phyloP scores from a whole-genome alignment of 371 early-diverging fungal genomes.

The Apophysomyces sp. region DNA sequence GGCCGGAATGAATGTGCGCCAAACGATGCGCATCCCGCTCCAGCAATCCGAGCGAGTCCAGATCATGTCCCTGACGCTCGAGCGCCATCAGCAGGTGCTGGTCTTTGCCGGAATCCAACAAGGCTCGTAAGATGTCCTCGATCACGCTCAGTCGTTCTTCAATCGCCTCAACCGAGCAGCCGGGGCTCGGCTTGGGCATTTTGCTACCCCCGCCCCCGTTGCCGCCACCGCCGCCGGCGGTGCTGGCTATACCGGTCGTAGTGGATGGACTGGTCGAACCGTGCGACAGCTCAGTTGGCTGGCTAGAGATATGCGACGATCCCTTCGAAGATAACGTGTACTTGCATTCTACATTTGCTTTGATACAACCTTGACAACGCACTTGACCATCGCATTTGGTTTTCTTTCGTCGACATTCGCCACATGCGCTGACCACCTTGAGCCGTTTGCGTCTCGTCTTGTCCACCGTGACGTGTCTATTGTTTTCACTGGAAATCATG shows the following conservation, averaged over 20 bases:
- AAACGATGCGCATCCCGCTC: slow-evolving; percentile 6
- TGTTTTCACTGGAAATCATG: background rate
- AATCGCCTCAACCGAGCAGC: slow-evolving; percentile 32
- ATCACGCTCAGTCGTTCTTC: slow-evolving; percentile 39
- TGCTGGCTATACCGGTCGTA: background rate
- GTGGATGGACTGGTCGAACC: background rate
- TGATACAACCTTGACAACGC: slow-evolving; percentile 35
- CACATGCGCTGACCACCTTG: slow-evolving; percentile 43
- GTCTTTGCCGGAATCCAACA: slow-evolving; percentile 8
- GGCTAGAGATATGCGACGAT: slow-evolving; percentile 5
- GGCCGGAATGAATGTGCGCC: slow-evolving; percentile 6
- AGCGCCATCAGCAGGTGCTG: slow-evolving; percentile 1
- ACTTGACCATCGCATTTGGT: slow-evolving; percentile 54
- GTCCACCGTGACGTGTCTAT: slow-evolving; percentile 21
- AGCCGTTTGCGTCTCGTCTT: slow-evolving; percentile 43
- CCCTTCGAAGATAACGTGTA: slow-evolving; percentile 18
- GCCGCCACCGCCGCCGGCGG: background rate
- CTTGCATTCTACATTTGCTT: slow-evolving; percentile 38
- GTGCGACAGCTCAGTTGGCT: background rate
- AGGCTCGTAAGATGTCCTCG: slow-evolving; percentile 37
- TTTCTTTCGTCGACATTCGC: slow-evolving; percentile 61
- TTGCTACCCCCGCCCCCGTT: background rate
- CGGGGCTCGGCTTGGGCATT: background rate
- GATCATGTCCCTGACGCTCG: slow-evolving; percentile 2
- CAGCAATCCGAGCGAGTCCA: slow-evolving; percentile 5